Evolutionary conservation across 106 monocot genomes (phyloP), one percentile per base, ranked within the genome.

Genomic region (Dendrobium catenatum): DNA sequence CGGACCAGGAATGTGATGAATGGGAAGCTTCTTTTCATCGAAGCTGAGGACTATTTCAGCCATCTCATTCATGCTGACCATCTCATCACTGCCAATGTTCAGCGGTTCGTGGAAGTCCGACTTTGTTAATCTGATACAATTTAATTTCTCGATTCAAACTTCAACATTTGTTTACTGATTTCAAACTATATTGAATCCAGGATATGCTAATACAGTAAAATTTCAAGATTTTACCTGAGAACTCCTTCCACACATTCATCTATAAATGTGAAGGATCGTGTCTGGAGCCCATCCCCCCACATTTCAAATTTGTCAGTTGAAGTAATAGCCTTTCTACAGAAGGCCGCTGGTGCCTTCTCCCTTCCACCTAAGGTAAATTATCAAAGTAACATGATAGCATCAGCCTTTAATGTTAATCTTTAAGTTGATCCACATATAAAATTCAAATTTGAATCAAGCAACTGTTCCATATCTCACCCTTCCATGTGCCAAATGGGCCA

Each of bases 21-120:
- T 96, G 19, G 93, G 96, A 49, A 93, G 96, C 66, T 88, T 87
- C 85, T 86, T 93, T 46, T 87, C 81, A 72, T 96, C 96, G 76
- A 96, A 93, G 87, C 96, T 86, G 58, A 96, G 93, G 37, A 96
- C 88, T 9, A 96, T 91, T 77, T 93, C 91, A 29, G 96, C 96
- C 93, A 93, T 93, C 85, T 93, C 95, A 59, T 95, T 95, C 95
- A 95, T 95, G 95, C 95, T 95, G 29, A 95, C 95, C 95, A 95
- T 95, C 83, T 92, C 95, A 80, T 95, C 92, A 73, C 95, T 95
- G 40, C 95, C 95, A 78, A 95, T 95, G 83, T 95, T 95, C 31
- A 96, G 89, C 22, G 95, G 95, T 80, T 93, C 95, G 0, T 88
- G 77, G 68, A 96, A 96, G 78, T 96, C 95, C 15, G 95, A 96